These are phyloP conservation scores for Eucalyptus microcorys DNA, from an alignment of 345 rosid species.

Conservation along the genomic window DNA sequence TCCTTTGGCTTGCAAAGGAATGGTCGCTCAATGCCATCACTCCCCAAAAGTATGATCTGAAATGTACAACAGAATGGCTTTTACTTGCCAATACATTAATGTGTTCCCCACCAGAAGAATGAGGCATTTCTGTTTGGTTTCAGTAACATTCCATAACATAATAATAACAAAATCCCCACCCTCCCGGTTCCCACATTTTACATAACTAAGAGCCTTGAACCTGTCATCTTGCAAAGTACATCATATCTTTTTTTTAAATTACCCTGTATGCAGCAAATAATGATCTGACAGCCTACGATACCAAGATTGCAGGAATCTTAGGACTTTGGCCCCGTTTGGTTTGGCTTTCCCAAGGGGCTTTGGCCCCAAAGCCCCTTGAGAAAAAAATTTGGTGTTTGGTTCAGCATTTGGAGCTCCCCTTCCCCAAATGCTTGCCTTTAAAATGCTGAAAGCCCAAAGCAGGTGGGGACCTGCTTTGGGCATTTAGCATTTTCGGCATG, in stretches of 20 bases:
- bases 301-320: background rate
- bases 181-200: background rate
- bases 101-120: background rate
- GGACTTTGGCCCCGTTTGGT: too few relatives aligned
- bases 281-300: background rate
- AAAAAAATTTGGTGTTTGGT: too few relatives aligned
- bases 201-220: background rate
- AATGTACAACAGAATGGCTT: background rate
- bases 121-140: background rate
- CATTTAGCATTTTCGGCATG: too few relatives aligned
- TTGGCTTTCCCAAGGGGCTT: too few relatives aligned
- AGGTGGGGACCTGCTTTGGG: too few relatives aligned
- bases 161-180: background rate
- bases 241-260: background rate
- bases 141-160: background rate
- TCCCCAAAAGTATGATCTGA: constrained; percentile 83
- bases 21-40: constrained; percentile 88
- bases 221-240: background rate
- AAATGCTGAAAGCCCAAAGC: too few relatives aligned
- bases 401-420: too few relatives aligned
- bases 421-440: too few relatives aligned
- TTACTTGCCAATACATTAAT: background rate
- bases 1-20: constrained; percentile 99
- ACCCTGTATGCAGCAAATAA: background rate
- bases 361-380: too few relatives aligned